Conservation (phyloP, 2,329 filamentous ascomycete species). For the Cladobotryum mycophilum region DNA sequence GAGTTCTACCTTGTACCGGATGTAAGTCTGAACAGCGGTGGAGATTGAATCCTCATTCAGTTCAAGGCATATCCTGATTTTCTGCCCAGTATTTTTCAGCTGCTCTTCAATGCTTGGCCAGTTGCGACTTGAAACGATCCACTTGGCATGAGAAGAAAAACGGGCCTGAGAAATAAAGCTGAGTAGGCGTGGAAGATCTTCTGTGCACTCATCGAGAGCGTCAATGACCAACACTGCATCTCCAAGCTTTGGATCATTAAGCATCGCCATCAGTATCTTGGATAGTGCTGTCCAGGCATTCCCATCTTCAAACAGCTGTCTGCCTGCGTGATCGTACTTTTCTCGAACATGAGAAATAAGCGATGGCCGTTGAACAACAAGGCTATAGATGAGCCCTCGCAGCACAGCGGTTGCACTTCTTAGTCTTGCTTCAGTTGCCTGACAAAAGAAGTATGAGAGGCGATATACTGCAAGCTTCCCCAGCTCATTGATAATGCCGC, state of each 20-base stretch:
- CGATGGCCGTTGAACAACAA: too few relatives aligned
- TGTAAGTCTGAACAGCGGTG: constrained; percentile 31
- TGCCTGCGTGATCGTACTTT: too few relatives aligned
- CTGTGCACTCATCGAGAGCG: constrained; percentile 36
- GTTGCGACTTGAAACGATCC: constrained; percentile 40
- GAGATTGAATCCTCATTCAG: constrained; percentile 30
- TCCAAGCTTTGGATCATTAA: constrained; percentile 27
- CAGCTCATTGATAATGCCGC: too few relatives aligned
- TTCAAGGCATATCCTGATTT: constrained; percentile 27
- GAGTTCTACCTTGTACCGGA: constrained; percentile 25
- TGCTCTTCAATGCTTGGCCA: constrained; percentile 27
- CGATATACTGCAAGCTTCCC: too few relatives aligned
- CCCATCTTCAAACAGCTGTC: background rate
- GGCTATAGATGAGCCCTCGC: too few relatives aligned
- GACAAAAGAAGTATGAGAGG: too few relatives aligned
- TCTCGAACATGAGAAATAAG: too few relatives aligned
- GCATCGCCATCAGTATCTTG: constrained; percentile 32
- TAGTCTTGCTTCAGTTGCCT: too few relatives aligned
- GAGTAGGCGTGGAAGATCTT: background rate
- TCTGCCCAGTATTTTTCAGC: constrained; percentile 18
- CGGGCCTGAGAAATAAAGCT: constrained; percentile 3
- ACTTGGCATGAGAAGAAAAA: constrained; percentile 27
- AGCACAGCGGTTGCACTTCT: too few relatives aligned
- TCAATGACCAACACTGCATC: constrained; percentile 34
- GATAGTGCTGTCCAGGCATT: constrained; percentile 32